Conservation (phyloP, 1,284 basidiomycete genomes). For the Moesziomyces parantarcticus region DNA sequence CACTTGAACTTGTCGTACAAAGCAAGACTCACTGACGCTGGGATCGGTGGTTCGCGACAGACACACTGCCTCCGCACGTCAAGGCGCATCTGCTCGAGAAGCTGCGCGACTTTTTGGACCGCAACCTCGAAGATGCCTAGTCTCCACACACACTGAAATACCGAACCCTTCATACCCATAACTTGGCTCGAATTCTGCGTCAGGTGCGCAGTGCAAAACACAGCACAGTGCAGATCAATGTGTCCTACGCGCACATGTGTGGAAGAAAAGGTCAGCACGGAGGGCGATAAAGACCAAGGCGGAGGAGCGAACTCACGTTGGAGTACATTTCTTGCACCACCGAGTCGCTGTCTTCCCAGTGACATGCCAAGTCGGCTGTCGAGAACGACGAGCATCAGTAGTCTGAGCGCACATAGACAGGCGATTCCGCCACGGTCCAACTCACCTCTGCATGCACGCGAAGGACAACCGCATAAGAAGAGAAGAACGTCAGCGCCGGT, state of each 20-base stretch:
- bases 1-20: too few species aligned
- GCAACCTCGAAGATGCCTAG: conserved; percentile 50
- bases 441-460: conserved; percentile 1
- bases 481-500: not conserved
- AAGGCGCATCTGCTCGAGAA: conserved; percentile 40
- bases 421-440: not conserved
- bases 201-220: conserved; percentile 52
- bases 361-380: conserved; percentile 55
- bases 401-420: too few species aligned
- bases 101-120: conserved; percentile 49
- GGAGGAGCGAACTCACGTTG: conserved; percentile 51
- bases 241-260: conserved; percentile 25
- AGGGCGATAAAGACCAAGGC: too few species aligned
- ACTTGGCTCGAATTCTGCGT: not conserved
- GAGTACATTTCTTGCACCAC: conserved; percentile 56
- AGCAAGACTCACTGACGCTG: too few species aligned
- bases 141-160: not conserved
- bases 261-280: not conserved
- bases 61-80: conserved; percentile 47
- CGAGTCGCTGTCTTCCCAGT: conserved; percentile 56
- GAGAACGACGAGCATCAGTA: not conserved
- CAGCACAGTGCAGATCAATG: conserved; percentile 50
- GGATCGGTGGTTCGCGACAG: conserved; percentile 3
- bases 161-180: too few species aligned
- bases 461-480: not conserved